Evolutionary conservation across 768 basidiomycete species (phyloP).

Genomic region (Auricularia sp.): DNA sequence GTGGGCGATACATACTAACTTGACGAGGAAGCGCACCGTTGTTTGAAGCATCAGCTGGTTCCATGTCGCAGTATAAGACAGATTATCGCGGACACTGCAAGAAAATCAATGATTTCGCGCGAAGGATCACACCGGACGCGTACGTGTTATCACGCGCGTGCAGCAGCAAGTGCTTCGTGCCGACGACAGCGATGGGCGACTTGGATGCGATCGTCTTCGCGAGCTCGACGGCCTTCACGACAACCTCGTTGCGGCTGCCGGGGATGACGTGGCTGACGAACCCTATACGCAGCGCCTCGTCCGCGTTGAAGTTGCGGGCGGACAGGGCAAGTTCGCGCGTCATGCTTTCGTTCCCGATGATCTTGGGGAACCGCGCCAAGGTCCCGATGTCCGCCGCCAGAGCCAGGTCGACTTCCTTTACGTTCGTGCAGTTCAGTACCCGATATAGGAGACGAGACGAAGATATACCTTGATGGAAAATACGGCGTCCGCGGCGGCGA

Average conservation of each 20-base stretch:
- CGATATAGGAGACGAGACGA: neutral
- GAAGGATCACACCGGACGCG: constrained; percentile 12
- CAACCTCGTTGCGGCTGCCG: constrained; percentile 57
- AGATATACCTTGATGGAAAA: constrained; percentile 64
- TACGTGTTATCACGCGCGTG: constrained; percentile 76
- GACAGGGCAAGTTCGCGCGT: constrained; percentile 70
- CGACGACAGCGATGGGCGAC: constrained; percentile 66
- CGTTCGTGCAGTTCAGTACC: neutral
- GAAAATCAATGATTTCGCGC: constrained; percentile 11
- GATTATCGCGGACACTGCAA: constrained; percentile 34
- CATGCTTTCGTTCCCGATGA: constrained; percentile 63
- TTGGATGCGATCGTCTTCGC: constrained; percentile 60
- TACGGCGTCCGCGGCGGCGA: constrained; percentile 46
- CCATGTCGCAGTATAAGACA: constrained; percentile 51
- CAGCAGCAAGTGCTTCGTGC: constrained; percentile 67
- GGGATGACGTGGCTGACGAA: constrained; percentile 62
- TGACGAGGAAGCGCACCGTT: constrained; percentile 22
- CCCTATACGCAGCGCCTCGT: constrained; percentile 59
- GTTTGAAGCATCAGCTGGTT: constrained; percentile 43
- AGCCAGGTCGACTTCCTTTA: constrained; percentile 79
- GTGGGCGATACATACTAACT: neutral
- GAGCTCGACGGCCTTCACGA: constrained; percentile 52
- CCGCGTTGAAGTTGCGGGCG: constrained; percentile 54
- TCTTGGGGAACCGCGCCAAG: constrained; percentile 69
- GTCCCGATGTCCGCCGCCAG: constrained; percentile 84